These are phyloP conservation scores for Backusella mclennaniae DNA, from an alignment of 192 early-diverging fungal genomes.

Conservation along the genomic window DNA sequence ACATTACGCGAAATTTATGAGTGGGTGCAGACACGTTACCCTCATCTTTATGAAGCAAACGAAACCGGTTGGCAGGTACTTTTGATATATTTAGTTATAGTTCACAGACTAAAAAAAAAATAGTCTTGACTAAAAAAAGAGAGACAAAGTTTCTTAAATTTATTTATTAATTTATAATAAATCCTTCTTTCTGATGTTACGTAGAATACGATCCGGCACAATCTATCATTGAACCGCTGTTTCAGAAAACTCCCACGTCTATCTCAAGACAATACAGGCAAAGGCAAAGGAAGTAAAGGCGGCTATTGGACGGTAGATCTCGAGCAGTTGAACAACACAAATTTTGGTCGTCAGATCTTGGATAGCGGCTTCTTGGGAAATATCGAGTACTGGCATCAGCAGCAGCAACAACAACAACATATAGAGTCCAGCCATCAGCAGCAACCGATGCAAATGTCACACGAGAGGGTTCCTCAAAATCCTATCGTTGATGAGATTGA, in stretches of 20 bases:
- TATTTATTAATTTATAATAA: constrained; percentile 12
- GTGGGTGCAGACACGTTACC: constrained; percentile 71
- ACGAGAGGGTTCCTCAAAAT: neutral
- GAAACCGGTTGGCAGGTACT: constrained; percentile 81
- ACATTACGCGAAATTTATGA: constrained; percentile 87
- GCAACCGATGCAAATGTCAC: neutral
- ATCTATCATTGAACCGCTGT: constrained; percentile 80
- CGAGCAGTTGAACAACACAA: constrained; percentile 26
- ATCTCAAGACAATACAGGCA: constrained; percentile 32
- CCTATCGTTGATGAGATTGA: constrained; percentile 20
- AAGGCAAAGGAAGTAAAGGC: constrained; percentile 63
- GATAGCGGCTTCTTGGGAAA: constrained; percentile 26
- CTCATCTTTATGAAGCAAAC: constrained; percentile 67
- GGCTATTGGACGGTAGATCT: constrained; percentile 61
- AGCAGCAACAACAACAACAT: constrained; percentile 12
- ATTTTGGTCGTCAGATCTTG: constrained; percentile 29
- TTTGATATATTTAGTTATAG: neutral
- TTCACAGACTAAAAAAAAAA: neutral
- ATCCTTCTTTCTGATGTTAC: constrained; percentile 16
- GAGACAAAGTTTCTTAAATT: too few species aligned
- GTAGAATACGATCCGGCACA: constrained; percentile 89
- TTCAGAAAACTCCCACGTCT: constrained; percentile 76
- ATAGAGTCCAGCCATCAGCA: neutral
- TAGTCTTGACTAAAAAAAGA: neutral
- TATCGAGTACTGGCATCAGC: constrained; percentile 29